A percentile compares a stretch with the other conserved stretches of the same genome.
Conservation (phyloP, 768 basidiomycete genomes). For the Tylopilus vinaceipallidus region DNA sequence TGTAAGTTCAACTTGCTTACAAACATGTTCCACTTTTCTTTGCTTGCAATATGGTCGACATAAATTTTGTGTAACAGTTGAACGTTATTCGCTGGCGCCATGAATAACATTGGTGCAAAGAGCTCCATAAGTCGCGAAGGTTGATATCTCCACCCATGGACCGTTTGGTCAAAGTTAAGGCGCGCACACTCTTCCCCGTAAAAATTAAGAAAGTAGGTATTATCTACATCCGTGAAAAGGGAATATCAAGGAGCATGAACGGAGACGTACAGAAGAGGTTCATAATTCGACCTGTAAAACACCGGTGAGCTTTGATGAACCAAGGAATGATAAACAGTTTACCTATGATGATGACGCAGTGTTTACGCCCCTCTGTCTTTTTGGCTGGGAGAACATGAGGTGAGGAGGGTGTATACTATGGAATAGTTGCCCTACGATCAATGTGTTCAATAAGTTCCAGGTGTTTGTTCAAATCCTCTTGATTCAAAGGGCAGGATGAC, state of each 20-base stretch:
- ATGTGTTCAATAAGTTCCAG: conserved; percentile 27
- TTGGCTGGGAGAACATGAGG: conserved; percentile 5
- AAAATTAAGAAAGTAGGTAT: conserved; percentile 39
- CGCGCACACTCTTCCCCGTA: conserved; percentile 45
- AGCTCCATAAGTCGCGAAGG: conserved; percentile 38
- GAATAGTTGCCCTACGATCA: conserved; percentile 14
- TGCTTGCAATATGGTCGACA: conserved; percentile 45
- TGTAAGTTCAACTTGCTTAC: conserved; percentile 45
- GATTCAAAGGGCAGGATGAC: conserved; percentile 24
- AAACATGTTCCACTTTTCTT: conserved; percentile 43
- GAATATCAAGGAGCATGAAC: background rate
- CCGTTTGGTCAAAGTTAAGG: conserved; percentile 33
- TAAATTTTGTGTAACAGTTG: conserved; percentile 45
- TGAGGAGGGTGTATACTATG: background rate
- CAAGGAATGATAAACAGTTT: background rate
- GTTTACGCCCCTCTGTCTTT: conserved; percentile 7
- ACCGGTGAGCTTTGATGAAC: conserved; percentile 6
- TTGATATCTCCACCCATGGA: conserved; percentile 26
- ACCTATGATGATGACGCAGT: conserved; percentile 25
- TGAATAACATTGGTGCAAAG: conserved; percentile 48
- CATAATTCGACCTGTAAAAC: conserved; percentile 31
- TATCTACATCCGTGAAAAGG: conserved; percentile 24
- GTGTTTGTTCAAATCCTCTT: conserved; percentile 20
- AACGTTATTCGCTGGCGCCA: conserved; percentile 46
- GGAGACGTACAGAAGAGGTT: conserved; percentile 25